These are phyloP conservation scores for Euphrasia arctica DNA, from an alignment of 305 asterid species.

Conservation along the genomic window DNA sequence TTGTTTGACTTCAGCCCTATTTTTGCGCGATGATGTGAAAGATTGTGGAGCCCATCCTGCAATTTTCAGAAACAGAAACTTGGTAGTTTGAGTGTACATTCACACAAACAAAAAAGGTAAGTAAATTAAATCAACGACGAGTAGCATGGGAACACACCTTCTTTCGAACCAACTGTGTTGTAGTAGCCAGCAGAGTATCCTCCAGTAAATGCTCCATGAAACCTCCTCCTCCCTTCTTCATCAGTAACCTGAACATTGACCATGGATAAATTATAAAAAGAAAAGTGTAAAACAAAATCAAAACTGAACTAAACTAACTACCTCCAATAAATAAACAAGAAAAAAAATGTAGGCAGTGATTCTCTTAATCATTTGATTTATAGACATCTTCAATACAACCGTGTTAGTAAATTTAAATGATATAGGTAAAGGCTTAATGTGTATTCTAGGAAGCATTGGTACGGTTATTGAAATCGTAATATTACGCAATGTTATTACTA, in stretches of 20 bases:
- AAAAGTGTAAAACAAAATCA: constrained; percentile 12
- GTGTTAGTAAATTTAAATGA: background rate
- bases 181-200: constrained; percentile 91
- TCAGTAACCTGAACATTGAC: constrained; percentile 62
- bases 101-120: constrained; percentile 2
- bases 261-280: background rate
- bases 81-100: constrained; percentile 3
- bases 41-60: constrained; percentile 93
- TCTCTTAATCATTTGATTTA: background rate
- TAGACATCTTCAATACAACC: constrained; percentile 11
- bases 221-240: constrained; percentile 95
- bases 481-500: background rate
- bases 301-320: background rate
- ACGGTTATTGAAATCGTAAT: background rate
- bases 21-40: constrained; percentile 88
- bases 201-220: constrained; percentile 97
- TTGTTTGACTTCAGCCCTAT: constrained; percentile 64
- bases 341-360: background rate
- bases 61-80: constrained; percentile 10
- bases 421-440: background rate
- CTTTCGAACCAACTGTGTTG: constrained; percentile 91
- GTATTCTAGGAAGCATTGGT: background rate
- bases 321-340: background rate
- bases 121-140: constrained; percentile 9
- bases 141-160: constrained; percentile 43